These are phyloP conservation scores for Spongiforma sp. DNA, from an alignment of 1,284 basidiomycete genomes.

Conservation along the genomic window DNA sequence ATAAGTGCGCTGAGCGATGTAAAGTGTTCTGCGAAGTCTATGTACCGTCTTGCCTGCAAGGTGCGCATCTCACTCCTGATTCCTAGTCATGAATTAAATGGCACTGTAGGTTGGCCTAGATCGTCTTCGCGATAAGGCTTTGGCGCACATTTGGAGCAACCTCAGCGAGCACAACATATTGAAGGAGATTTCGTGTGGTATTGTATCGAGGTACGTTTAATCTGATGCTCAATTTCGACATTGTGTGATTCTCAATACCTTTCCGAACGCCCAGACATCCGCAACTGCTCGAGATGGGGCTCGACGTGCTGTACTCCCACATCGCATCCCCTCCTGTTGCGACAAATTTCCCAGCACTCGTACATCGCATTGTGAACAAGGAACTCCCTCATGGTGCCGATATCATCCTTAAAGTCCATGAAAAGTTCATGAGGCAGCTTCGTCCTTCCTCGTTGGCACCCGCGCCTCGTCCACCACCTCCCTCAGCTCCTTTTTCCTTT, in stretches of 20 bases:
- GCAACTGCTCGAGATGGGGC: slow-evolving; percentile 28
- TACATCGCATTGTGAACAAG: slow-evolving; percentile 21
- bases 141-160: slow-evolving; percentile 14
- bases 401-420: slow-evolving; percentile 27
- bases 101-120: slow-evolving; percentile 19
- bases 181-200: slow-evolving; percentile 24
- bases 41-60: slow-evolving; percentile 15
- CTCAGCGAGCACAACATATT: slow-evolving; percentile 28
- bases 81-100: not conserved
- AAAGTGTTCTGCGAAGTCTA: too few relatives aligned
- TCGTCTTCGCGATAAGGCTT: slow-evolving; percentile 22
- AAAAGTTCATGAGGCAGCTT: slow-evolving; percentile 20
- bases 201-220: slow-evolving; percentile 25
- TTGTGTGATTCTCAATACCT: not conserved
- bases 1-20: not conserved
- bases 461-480: not conserved
- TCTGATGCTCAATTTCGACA: too few relatives aligned
- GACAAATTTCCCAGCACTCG: slow-evolving; percentile 14
- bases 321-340: slow-evolving; percentile 23
- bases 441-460: not conserved
- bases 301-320: slow-evolving; percentile 28
- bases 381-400: too few relatives aligned
- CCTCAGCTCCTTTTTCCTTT: too few relatives aligned
- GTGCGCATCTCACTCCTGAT: slow-evolving; percentile 7
- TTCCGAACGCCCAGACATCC: too few relatives aligned